Evolutionary conservation across 2,329 filamentous ascomycete genomes (phyloP), one percentile per base, ranked within the genome.

Genomic region (Ceratocystis albifundus): DNA sequence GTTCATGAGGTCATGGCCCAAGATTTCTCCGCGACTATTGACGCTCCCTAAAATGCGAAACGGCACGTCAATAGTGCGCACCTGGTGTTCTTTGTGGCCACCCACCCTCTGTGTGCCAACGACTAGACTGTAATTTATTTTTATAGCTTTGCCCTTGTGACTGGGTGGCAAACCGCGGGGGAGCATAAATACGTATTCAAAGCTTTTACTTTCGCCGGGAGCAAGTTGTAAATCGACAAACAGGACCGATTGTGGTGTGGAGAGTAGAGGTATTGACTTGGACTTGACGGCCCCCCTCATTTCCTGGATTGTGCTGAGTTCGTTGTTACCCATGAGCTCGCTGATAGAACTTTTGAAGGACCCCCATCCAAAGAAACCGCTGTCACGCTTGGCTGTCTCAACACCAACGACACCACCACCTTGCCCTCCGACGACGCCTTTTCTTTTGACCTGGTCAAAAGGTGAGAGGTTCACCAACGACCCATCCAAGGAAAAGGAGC

Each of bases 381-480:
- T 90, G 64, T 90, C 85, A 67, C 86, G 83, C 74, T 90, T 94
- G 1, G 77, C 76, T 17, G 83, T 82, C 70, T 95, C 89, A 8
- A 96, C 78, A 10, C 90, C 90, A 62, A 96, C 85, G 1, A 96
- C 90, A 44, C 91, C 90, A 55, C 90, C 90, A 45, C 89, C 90
- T 72, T 96, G 90, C 1, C 88, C 89, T 62, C 90, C 90, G 4
- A 96, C 84, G 5, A 96, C 90, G 1, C 89, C 92, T 76, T 96
- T 96, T 68, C 92, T 84, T 75, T 99, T 99, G 48, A 97, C 92
- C 71, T 95, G 90, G 73, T 99, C 94, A 71, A 99, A 99, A 0
- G 89, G 89, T 0, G 85, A 85, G 48, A 95, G 86, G 71, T 95
- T 93, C 68, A 99, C 86, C 25, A 99, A 78, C 1, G 94, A 96